phyloP scores from a whole-genome alignment of 306 rosid genomes.

The Trifolium pratense region DNA sequence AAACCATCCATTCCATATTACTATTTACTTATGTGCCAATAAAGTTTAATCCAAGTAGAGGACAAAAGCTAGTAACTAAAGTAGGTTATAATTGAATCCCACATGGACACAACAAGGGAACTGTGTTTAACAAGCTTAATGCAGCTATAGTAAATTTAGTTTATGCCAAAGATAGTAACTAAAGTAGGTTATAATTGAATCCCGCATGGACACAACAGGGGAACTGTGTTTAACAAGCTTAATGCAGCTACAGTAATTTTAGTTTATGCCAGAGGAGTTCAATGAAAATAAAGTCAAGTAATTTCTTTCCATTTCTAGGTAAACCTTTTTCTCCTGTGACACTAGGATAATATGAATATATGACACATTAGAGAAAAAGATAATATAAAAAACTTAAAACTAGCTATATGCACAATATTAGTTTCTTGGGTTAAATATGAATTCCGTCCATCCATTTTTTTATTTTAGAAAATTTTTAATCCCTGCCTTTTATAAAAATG shows the following conservation, averaged over 20 bases:
- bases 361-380: slow-evolving; percentile 27
- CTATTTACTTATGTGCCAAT: neutral
- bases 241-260: slow-evolving; percentile 18
- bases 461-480: neutral
- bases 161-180: slow-evolving; percentile 1
- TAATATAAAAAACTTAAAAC: slow-evolving; percentile 26
- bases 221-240: neutral
- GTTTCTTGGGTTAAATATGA: neutral
- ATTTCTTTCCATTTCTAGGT: neutral
- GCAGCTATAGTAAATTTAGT: slow-evolving; percentile 18
- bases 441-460: neutral
- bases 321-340: slow-evolving; percentile 10
- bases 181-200: slow-evolving; percentile 22
- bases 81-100: slow-evolving; percentile 21
- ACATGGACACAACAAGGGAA: neutral
- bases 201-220: neutral
- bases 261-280: slow-evolving; percentile 20
- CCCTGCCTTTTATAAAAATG: neutral
- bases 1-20: neutral
- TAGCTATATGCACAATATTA: slow-evolving; percentile 9
- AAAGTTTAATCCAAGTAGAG: slow-evolving; percentile 27
- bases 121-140: neutral
- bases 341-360: slow-evolving; percentile 11
- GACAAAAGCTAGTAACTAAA: slow-evolving; percentile 3
- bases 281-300: slow-evolving; percentile 6